A percentile compares a stretch with the other conserved stretches of the same genome.
These are phyloP conservation scores for Starmerella khaoyaiensis DNA, from an alignment of 805 yeast genomes.

Conservation along the genomic window DNA sequence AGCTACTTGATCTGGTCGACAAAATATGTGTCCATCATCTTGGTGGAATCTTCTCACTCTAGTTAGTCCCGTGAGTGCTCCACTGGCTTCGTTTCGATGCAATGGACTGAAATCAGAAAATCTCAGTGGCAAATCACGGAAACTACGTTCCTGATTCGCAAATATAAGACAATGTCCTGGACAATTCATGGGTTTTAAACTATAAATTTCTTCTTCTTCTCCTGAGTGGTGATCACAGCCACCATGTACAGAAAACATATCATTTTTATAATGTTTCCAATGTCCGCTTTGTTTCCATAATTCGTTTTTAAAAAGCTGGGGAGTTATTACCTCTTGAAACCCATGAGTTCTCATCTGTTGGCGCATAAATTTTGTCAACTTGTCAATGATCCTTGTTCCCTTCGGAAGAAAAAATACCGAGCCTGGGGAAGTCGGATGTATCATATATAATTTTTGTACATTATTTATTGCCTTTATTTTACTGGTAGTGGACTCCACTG, in stretches of 20 bases:
- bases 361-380: conserved; percentile 69
- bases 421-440: conserved; percentile 79
- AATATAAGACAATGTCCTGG: conserved; percentile 75
- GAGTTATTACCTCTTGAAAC: conserved; percentile 85
- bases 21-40: conserved; percentile 95
- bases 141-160: conserved; percentile 60
- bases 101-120: conserved; percentile 80
- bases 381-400: conserved; percentile 78
- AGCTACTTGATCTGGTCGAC: conserved; percentile 63
- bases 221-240: not conserved
- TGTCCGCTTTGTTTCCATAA: conserved; percentile 91
- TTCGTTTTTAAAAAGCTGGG: conserved; percentile 67
- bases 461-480: conserved; percentile 35
- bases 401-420: conserved; percentile 85
- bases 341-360: conserved; percentile 68
- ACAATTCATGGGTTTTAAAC: conserved; percentile 73
- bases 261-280: conserved; percentile 88
- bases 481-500: conserved; percentile 14
- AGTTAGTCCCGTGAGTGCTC: conserved; percentile 84
- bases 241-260: conserved; percentile 72
- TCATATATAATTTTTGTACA: conserved; percentile 62
- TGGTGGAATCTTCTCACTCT: conserved; percentile 92
- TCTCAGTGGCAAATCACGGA: conserved; percentile 75
- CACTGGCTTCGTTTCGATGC: conserved; percentile 90
- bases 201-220: conserved; percentile 38